Conservation (phyloP, 176 grass and related monocot species). For the Musa beccarii region DNA sequence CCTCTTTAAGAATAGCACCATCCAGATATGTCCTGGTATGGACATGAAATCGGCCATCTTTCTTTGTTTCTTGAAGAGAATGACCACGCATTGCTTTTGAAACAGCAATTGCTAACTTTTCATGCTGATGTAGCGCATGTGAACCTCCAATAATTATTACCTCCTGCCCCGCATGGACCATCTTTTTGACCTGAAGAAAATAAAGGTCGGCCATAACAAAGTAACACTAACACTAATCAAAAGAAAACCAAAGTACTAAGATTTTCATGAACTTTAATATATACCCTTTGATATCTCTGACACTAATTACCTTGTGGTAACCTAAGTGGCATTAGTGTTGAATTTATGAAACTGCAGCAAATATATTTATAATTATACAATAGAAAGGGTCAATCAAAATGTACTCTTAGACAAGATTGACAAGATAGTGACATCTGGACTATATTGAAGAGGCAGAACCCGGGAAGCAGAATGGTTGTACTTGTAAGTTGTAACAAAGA, state of each 20-base stretch:
- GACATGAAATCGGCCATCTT: slow-evolving; percentile 83
- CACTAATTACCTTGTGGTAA: background rate
- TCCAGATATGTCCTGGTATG: slow-evolving; percentile 90
- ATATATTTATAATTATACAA: background rate
- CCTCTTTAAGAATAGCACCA: slow-evolving; percentile 92
- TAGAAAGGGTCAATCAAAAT: too few species aligned
- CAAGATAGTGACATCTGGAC: too few species aligned
- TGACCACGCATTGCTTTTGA: slow-evolving; percentile 93
- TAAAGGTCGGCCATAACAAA: background rate
- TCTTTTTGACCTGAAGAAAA: slow-evolving; percentile 77
- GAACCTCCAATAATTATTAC: slow-evolving; percentile 90
- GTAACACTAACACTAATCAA: background rate
- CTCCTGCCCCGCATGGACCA: slow-evolving; percentile 81
- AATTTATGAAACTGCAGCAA: background rate
- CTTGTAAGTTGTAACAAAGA: too few species aligned
- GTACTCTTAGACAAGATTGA: too few species aligned
- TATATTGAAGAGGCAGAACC: too few species aligned
- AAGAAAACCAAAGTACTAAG: background rate
- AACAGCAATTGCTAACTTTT: slow-evolving; percentile 91
- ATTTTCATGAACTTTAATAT: background rate
- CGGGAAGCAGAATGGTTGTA: too few species aligned
- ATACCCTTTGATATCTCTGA: too few species aligned
- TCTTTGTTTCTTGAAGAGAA: slow-evolving; percentile 95
- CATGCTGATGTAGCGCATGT: slow-evolving; percentile 82
- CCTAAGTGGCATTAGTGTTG: background rate